Conservation (phyloP, 2,329 filamentous ascomycete genomes). For the Phyllosticta ampelicida region DNA sequence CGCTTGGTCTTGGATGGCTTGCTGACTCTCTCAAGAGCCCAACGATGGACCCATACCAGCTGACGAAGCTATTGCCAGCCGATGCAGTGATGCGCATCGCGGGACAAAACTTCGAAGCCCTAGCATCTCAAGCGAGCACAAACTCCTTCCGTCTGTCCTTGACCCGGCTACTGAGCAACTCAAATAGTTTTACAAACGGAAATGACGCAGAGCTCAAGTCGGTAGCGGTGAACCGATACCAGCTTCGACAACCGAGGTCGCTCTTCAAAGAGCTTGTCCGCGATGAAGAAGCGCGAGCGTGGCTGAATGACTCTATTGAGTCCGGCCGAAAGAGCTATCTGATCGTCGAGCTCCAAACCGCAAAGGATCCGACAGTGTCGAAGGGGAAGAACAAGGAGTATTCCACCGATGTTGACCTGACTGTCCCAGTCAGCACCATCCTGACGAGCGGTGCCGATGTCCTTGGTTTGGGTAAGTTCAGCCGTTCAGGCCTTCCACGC, state of each 20-base stretch:
- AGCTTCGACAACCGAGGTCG: not conserved
- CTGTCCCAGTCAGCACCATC: not conserved
- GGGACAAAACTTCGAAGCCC: not conserved
- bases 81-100: not conserved
- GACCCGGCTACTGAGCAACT: not conserved
- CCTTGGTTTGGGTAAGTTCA: not conserved
- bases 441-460: not conserved
- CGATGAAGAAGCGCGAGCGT: conserved; percentile 8
- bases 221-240: not conserved
- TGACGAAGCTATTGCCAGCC: too few relatives aligned
- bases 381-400: not conserved
- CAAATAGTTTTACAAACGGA: not conserved
- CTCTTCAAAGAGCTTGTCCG: not conserved
- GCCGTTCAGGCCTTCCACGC: too few relatives aligned
- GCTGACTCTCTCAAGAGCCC: too few relatives aligned
- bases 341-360: conserved; percentile 10
- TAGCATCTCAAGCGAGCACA: not conserved
- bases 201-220: not conserved
- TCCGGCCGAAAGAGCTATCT: conserved; percentile 4
- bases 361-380: not conserved
- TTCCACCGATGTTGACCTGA: not conserved
- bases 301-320: conserved; percentile 8
- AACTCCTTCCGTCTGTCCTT: not conserved
- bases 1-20: too few relatives aligned
- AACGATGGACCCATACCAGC: too few relatives aligned